Percentiles rank a stretch among this genome's conserved stretches.
Evolutionary conservation across 768 basidiomycete genomes (phyloP).

Genomic region (Amylocystis lapponica): DNA sequence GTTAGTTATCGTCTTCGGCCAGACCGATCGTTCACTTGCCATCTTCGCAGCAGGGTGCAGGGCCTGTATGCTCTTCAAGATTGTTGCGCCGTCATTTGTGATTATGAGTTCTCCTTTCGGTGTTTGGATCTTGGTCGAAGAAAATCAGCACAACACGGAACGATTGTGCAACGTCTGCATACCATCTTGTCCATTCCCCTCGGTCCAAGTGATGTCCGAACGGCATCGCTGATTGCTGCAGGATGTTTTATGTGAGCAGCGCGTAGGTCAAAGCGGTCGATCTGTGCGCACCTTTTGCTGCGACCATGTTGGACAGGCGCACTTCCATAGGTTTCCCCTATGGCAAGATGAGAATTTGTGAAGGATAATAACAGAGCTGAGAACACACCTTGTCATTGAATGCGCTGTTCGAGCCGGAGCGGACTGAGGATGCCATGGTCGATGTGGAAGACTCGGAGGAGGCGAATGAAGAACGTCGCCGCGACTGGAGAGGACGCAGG

Average conservation of each 20-base stretch:
- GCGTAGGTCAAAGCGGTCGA: not conserved
- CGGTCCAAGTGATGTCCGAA: slow-evolving; percentile 92
- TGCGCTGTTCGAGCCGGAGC: slow-evolving; percentile 29
- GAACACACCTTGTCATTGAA: slow-evolving; percentile 79
- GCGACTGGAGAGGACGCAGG: not conserved
- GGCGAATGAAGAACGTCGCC: slow-evolving; percentile 1
- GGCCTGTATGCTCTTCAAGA: slow-evolving; percentile 91
- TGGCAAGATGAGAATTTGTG: slow-evolving; percentile 22
- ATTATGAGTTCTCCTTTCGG: slow-evolving; percentile 95
- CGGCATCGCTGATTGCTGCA: slow-evolving; percentile 95
- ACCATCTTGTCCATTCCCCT: slow-evolving; percentile 99
- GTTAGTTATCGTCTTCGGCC: not conserved
- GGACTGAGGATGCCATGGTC: slow-evolving; percentile 1
- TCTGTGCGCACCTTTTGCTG: slow-evolving; percentile 79
- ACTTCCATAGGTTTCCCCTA: slow-evolving; percentile 99
- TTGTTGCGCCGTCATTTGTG: slow-evolving; percentile 98
- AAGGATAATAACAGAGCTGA: not conserved
- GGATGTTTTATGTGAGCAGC: not conserved
- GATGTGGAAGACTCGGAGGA: slow-evolving; percentile 22
- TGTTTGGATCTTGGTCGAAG: slow-evolving; percentile 75
- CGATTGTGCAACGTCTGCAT: slow-evolving; percentile 11
- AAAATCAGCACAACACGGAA: not conserved
- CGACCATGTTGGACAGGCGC: slow-evolving; percentile 94
- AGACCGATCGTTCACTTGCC: slow-evolving; percentile 40
- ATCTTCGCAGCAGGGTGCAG: slow-evolving; percentile 98